Percentiles rank a stretch among this genome's conserved stretches.
These are phyloP conservation scores for Penicillium griseofulvum DNA, from an alignment of 2,329 filamentous ascomycete genomes.

Conservation along the genomic window DNA sequence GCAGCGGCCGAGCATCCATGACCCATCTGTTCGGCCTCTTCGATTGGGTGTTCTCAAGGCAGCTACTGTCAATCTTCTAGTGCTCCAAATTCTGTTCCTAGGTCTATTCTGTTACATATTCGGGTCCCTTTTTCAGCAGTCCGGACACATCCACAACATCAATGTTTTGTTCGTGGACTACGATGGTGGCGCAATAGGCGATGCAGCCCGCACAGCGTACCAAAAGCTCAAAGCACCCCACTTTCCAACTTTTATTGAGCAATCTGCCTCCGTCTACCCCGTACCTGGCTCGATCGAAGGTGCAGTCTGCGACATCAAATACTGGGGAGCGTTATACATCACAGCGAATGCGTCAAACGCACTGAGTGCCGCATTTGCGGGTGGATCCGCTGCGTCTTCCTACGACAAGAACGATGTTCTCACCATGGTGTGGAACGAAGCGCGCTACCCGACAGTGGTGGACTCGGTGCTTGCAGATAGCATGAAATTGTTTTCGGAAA, in stretches of 20 bases:
- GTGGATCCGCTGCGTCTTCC: slow-evolving; percentile 28
- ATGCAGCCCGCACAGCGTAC: slow-evolving; percentile 34
- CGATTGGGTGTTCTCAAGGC: slow-evolving; percentile 20
- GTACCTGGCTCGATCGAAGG: slow-evolving; percentile 18
- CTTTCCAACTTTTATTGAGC: slow-evolving; percentile 34
- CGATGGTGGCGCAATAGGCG: slow-evolving; percentile 37
- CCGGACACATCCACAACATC: slow-evolving; percentile 33
- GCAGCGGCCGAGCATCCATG: slow-evolving; percentile 17
- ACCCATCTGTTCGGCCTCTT: slow-evolving; percentile 18
- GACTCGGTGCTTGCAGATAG: slow-evolving; percentile 34
- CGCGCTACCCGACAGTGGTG: slow-evolving; percentile 42
- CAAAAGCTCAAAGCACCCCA: slow-evolving; percentile 22
- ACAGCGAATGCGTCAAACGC: slow-evolving; percentile 37
- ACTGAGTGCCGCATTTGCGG: slow-evolving; percentile 38
- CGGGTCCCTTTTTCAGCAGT: slow-evolving; percentile 38
- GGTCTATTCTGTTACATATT: slow-evolving; percentile 38
- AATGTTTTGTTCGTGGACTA: slow-evolving; percentile 41
- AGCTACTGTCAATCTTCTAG: slow-evolving; percentile 27
- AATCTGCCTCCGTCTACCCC: slow-evolving; percentile 17
- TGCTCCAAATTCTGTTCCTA: slow-evolving; percentile 40
- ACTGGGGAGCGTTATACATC: slow-evolving; percentile 38
- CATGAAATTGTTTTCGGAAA: slow-evolving; percentile 35
- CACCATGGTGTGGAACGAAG: slow-evolving; percentile 48
- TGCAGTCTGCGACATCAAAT: slow-evolving; percentile 36
- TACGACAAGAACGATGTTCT: slow-evolving; percentile 41